Evolutionary conservation across 1,139 yeast species (phyloP), one percentile per base, ranked within the genome.

Genomic region (Diutina scorzettiae): DNA sequence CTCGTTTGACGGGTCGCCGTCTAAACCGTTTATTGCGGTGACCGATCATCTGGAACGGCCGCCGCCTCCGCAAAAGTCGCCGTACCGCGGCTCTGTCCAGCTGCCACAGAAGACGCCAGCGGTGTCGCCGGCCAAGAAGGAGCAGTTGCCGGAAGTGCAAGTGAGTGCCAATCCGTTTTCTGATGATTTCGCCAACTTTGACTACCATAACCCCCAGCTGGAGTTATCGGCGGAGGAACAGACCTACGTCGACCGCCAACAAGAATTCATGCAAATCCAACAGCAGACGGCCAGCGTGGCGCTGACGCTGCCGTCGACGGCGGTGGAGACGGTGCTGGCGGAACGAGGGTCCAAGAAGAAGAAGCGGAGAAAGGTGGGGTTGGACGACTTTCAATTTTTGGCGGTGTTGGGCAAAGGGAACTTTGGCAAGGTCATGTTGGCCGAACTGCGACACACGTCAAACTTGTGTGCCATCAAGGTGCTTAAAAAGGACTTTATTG

Each of bases 351-450:
- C 18, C 6, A 48, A 46, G 48, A 47, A 58, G 11, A 64, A 57
- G 45, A 62, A 64, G 44, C 60, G 71, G 48, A 75, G 83, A 54
- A 86, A 86, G 63, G 81, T 89, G 46, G 96, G 97, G 0, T 72
- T 91, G 50, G 97, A 91, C 59, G 97, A 91, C 62, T 91, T 89
- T 69, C 84, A 85, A 54, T 82, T 91, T 54, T 66, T 91, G 54
- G 94, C 96, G 9, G 98, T 91, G 7, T 71, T 91, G 50, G 98
- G 98, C 56, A 89, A 87, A 58, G 98, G 97, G 63, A 91, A 91
- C 59, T 91, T 91, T 59, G 98, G 98, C 63, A 91, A 91, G 57
- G 97, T 91, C 45, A 85, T 91, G 89, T 72, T 91, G 51, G 97
- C 96, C 2, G 95, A 87, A 63, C 83, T 95, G 17, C 79, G 91